phyloP scores from a whole-genome alignment of 306 rosid genomes.

The Leucaena leucocephala region DNA sequence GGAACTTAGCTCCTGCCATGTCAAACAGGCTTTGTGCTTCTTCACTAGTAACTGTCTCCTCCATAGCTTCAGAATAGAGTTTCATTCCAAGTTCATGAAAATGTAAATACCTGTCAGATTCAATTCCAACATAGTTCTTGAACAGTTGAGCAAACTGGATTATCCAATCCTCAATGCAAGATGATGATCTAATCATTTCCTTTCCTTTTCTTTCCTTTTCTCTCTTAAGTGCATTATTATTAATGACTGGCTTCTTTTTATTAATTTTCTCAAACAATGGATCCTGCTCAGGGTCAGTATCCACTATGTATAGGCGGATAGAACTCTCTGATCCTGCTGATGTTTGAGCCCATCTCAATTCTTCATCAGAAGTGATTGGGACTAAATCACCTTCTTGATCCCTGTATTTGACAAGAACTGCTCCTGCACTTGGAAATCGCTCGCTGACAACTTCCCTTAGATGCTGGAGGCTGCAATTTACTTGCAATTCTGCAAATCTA shows the following conservation, averaged over 20 bases:
- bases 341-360: conserved; percentile 79
- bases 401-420: conserved; percentile 82
- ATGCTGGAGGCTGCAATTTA: conserved; percentile 71
- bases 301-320: conserved; percentile 67
- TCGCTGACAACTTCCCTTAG: conserved; percentile 67
- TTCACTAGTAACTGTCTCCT: conserved; percentile 82
- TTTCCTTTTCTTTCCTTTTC: conserved; percentile 29
- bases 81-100: conserved; percentile 85
- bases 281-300: conserved; percentile 67
- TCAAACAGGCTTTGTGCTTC: conserved; percentile 84
- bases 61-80: conserved; percentile 93
- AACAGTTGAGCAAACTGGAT: conserved; percentile 76
- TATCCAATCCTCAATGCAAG: conserved; percentile 93
- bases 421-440: conserved; percentile 66
- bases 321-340: conserved; percentile 57
- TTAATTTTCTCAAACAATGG: conserved; percentile 58
- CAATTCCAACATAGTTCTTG: conserved; percentile 78
- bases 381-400: conserved; percentile 92
- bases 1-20: conserved; percentile 78
- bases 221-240: conserved; percentile 5
- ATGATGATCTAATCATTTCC: conserved; percentile 48
- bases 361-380: conserved; percentile 80
- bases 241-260: conserved; percentile 33
- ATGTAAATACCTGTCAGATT: conserved; percentile 76
- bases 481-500: conserved; percentile 75